These are phyloP conservation scores for Alternaria ethzedia DNA, from an alignment of 2,329 filamentous ascomycete species.

Conservation along the genomic window DNA sequence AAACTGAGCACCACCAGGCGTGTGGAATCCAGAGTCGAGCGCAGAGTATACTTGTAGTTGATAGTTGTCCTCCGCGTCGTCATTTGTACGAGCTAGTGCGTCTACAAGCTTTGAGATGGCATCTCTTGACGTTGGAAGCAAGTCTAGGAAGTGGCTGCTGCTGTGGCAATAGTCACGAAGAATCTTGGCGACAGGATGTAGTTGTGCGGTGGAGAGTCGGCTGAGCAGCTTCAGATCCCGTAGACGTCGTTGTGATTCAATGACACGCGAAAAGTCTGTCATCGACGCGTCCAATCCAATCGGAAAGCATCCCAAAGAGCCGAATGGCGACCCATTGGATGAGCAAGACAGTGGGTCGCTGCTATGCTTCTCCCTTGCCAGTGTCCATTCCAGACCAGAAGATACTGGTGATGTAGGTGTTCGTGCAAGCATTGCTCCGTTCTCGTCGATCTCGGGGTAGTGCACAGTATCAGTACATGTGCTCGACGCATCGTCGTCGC, in stretches of 20 bases:
- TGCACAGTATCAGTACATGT: slow-evolving; percentile 41
- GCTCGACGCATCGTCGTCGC: slow-evolving; percentile 34
- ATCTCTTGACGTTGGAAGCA: slow-evolving; percentile 29
- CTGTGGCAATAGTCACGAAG: slow-evolving; percentile 24
- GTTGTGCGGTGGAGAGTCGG: slow-evolving; percentile 28
- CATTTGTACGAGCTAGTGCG: slow-evolving; percentile 24
- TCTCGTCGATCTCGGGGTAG: slow-evolving; percentile 43
- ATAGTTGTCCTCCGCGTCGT: slow-evolving; percentile 38
- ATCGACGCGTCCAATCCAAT: slow-evolving; percentile 42
- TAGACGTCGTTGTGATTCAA: slow-evolving; percentile 41
- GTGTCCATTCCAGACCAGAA: slow-evolving; percentile 37
- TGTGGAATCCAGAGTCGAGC: slow-evolving; percentile 49
- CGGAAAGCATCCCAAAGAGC: slow-evolving; percentile 44
- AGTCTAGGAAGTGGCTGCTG: slow-evolving; percentile 22
- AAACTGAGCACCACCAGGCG: slow-evolving; percentile 40
- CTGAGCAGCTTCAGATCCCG: slow-evolving; percentile 39
- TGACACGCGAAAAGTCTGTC: slow-evolving; percentile 40
- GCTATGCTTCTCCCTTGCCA: slow-evolving; percentile 27
- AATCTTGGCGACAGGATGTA: slow-evolving; percentile 26
- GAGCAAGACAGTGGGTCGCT: slow-evolving; percentile 45
- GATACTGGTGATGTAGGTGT: slow-evolving; percentile 25
- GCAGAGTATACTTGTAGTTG: slow-evolving; percentile 41
- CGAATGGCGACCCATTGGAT: slow-evolving; percentile 34
- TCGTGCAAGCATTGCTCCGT: slow-evolving; percentile 30
- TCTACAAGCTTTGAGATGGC: slow-evolving; percentile 33